Evolutionary conservation across 2,329 filamentous ascomycete species (phyloP).

Genomic region (Colletotrichum sp.): DNA sequence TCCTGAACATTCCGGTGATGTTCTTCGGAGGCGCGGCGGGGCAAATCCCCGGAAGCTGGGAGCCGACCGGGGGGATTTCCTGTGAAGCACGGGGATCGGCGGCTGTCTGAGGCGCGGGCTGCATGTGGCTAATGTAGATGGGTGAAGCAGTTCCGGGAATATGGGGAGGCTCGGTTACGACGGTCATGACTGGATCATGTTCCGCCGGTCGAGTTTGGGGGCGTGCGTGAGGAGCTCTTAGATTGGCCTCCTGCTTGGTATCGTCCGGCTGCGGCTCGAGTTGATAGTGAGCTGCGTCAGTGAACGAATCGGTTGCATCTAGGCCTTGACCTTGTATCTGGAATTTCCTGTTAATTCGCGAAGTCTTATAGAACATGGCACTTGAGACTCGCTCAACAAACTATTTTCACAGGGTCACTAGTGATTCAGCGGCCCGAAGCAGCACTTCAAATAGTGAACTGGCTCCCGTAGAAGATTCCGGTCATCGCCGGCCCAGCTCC

Average conservation of each 20-base stretch:
- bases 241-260: not conserved
- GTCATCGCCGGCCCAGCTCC: not conserved
- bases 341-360: not conserved
- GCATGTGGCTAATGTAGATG: not conserved
- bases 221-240: fast-evolving
- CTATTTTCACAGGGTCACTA: fast-evolving
- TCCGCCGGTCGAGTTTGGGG: fast-evolving
- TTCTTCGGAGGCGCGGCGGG: not conserved
- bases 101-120: not conserved
- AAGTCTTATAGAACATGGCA: fast-evolving
- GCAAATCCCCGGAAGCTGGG: not conserved
- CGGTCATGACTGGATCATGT: not conserved
- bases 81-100: not conserved
- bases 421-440: fast-evolving
- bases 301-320: not conserved
- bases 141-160: not conserved
- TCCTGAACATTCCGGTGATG: not conserved
- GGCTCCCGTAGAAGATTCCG: not conserved
- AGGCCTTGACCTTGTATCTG: not conserved
- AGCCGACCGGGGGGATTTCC: not conserved
- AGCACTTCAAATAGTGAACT: not conserved
- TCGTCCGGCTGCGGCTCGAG: fast-evolving
- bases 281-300: not conserved
- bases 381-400: fast-evolving
- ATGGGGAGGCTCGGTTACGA: not conserved